These are phyloP conservation scores for Termitomyces sp. DNA, from an alignment of 768 basidiomycete species.

Conservation along the genomic window DNA sequence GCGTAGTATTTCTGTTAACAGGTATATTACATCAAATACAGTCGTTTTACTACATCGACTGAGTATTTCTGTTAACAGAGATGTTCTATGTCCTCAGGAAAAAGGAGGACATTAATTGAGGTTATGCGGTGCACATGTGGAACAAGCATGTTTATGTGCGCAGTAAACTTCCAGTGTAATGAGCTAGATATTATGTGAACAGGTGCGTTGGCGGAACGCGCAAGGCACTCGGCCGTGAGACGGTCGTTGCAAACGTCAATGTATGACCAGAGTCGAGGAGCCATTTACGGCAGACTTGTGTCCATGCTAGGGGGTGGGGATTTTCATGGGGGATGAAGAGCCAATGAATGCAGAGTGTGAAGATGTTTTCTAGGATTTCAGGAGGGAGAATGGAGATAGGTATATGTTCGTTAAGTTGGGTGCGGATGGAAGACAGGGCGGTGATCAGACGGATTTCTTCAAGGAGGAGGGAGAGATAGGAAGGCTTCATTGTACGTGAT, in stretches of 20 bases:
- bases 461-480: conserved; percentile 10
- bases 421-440: conserved; percentile 21
- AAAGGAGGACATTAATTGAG: conserved; percentile 31
- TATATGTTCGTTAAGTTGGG: conserved; percentile 19
- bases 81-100: conserved; percentile 24
- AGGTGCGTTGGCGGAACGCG: conserved; percentile 27
- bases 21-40: too few species aligned
- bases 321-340: conserved; percentile 23
- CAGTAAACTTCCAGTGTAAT: not conserved
- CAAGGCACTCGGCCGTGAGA: conserved; percentile 28
- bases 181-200: conserved; percentile 28
- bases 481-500: not conserved
- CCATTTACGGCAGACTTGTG: conserved; percentile 36
- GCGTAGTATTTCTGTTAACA: too few species aligned
- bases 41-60: too few species aligned
- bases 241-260: conserved; percentile 31
- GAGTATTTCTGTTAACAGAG: too few species aligned
- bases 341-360: conserved; percentile 31
- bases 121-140: conserved; percentile 23
- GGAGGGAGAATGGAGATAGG: conserved; percentile 28
- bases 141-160: conserved; percentile 6
- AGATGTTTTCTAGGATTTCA: conserved; percentile 36
- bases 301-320: conserved; percentile 30
- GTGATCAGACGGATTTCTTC: conserved; percentile 22
- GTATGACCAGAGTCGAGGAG: conserved; percentile 31